Percentiles rank a stretch among this genome's conserved stretches.
These are phyloP conservation scores for Aspergillus nanangensis DNA, from an alignment of 495 filamentous ascomycete genomes.

Conservation along the genomic window DNA sequence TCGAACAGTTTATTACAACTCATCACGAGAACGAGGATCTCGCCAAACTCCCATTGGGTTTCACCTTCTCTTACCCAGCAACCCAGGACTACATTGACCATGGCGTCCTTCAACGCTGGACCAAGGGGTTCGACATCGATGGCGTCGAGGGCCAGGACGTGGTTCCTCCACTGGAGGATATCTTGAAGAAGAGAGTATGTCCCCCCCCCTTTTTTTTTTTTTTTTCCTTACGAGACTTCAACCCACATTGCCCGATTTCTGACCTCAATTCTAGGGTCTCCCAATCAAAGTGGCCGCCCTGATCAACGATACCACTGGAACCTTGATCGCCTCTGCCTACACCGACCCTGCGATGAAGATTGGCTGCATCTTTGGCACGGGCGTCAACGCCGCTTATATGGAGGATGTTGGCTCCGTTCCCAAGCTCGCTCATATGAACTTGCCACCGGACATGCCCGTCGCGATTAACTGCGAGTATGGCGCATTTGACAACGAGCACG, in stretches of 20 bases:
- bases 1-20: constrained; percentile 91
- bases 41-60: constrained; percentile 73
- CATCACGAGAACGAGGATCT: constrained; percentile 71
- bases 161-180: constrained; percentile 85
- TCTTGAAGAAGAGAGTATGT: constrained; percentile 70
- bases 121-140: constrained; percentile 96
- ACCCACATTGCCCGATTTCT: too few relatives aligned
- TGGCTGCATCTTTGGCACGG: constrained; percentile 97
- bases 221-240: not conserved
- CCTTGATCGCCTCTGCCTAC: constrained; percentile 96
- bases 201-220: not conserved
- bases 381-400: constrained; percentile 98
- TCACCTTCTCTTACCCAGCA: constrained; percentile 97
- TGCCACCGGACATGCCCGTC: constrained; percentile 85
- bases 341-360: constrained; percentile 89
- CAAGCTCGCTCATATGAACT: constrained; percentile 89
- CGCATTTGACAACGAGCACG: constrained; percentile 95
- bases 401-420: constrained; percentile 86
- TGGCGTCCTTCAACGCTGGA: constrained; percentile 94
- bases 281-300: constrained; percentile 91
- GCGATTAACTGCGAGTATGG: constrained; percentile 99
- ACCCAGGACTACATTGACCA: constrained; percentile 96
- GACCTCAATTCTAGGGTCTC: constrained; percentile 64
- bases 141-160: constrained; percentile 95
- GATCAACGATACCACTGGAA: constrained; percentile 98